Conservation (phyloP, 345 rosid species). For the Eucalyptus polybractea region DNA sequence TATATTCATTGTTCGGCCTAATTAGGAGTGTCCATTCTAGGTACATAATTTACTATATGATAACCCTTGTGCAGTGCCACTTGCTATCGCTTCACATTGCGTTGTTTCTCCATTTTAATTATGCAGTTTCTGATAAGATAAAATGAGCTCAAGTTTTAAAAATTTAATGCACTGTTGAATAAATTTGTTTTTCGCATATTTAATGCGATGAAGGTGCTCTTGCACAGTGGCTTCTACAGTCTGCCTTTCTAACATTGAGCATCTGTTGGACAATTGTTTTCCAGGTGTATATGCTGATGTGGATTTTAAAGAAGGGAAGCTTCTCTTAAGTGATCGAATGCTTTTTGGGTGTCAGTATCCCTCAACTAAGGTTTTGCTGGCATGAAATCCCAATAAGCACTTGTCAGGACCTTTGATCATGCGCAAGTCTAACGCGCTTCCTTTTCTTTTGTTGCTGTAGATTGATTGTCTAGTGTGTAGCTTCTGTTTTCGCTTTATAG, state of each 20-base stretch:
- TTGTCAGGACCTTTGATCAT: not conserved
- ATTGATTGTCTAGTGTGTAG: slow-evolving; percentile 86
- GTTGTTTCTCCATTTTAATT: not conserved
- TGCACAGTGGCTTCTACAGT: not conserved
- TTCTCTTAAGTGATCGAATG: slow-evolving; percentile 64
- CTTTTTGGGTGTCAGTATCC: slow-evolving; percentile 70
- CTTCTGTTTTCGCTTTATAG: slow-evolving; percentile 71
- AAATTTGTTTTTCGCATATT: not conserved
- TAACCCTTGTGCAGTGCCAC: not conserved
- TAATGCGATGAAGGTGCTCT: not conserved
- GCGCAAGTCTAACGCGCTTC: not conserved
- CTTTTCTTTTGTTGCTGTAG: slow-evolving; percentile 17
- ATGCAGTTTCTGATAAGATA: not conserved
- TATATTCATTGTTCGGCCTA: not conserved
- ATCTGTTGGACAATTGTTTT: not conserved
- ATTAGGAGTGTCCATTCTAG: not conserved
- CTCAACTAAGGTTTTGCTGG: slow-evolving; percentile 49
- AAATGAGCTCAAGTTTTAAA: not conserved
- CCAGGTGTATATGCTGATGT: slow-evolving; percentile 56
- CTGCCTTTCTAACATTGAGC: not conserved
- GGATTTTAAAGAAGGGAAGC: slow-evolving; percentile 59
- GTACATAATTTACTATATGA: not conserved
- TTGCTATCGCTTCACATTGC: not conserved
- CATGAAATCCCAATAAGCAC: not conserved
- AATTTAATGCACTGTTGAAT: not conserved